Percentiles rank a stretch among this genome's conserved stretches.
phyloP scores from a whole-genome alignment of 352 stramenopile genomes.

The Phytophthora foliorum region DNA sequence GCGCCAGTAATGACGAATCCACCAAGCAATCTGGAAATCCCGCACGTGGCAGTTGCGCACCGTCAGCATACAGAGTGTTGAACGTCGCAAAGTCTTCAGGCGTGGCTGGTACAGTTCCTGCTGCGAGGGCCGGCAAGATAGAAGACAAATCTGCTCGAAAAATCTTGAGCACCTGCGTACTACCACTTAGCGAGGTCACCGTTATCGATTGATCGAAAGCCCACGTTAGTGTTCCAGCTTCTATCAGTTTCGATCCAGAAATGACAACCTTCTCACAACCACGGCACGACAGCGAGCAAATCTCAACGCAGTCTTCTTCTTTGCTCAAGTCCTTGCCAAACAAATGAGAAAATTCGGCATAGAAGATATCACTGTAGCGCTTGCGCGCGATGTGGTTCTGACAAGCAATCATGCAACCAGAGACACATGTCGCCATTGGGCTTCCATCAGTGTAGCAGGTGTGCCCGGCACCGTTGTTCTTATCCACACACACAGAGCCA shows the following conservation, averaged over 20 bases:
- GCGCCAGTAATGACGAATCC: constrained; percentile 13
- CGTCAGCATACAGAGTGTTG: constrained; percentile 62
- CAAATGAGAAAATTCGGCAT: constrained; percentile 63
- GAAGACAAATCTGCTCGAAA: constrained; percentile 62
- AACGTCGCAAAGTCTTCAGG: constrained; percentile 48
- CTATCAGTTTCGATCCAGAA: constrained; percentile 54
- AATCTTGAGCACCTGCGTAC: constrained; percentile 40
- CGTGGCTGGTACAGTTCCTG: constrained; percentile 31
- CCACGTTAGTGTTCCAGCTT: constrained; percentile 51
- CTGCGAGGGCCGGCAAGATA: constrained; percentile 40
- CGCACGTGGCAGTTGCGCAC: constrained; percentile 53
- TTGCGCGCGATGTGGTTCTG: constrained; percentile 51
- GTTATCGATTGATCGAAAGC: constrained; percentile 49
- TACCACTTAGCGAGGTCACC: constrained; percentile 1
- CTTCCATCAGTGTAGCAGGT: constrained; percentile 65
- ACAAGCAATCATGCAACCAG: constrained; percentile 68
- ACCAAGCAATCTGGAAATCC: constrained; percentile 69
- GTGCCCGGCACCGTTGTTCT: constrained; percentile 57
- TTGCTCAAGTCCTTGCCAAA: constrained; percentile 75
- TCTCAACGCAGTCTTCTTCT: constrained; percentile 82
- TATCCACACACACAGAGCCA: constrained; percentile 71
- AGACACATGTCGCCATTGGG: constrained; percentile 58
- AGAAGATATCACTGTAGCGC: constrained; percentile 54
- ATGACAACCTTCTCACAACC: constrained; percentile 71
- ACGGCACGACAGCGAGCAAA: constrained; percentile 66